Evolutionary conservation across 352 stramenopile species (phyloP), one percentile per base, ranked within the genome.

Genomic region (Poterioochromonas sp.): DNA sequence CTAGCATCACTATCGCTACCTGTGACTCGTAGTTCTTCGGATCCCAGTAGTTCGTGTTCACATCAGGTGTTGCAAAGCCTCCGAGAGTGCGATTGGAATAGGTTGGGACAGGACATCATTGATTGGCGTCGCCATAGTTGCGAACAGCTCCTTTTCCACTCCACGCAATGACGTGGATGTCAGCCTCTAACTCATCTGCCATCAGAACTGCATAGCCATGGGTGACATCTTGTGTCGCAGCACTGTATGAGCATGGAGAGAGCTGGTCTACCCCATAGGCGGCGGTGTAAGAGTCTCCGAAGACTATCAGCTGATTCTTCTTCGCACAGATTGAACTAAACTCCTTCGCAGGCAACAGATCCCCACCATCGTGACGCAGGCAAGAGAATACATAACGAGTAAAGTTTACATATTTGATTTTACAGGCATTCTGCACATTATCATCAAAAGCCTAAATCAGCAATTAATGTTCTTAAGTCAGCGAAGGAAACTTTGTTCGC

Each of bases 51-150:
- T 29, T 71, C 5, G 62, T 15, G 18, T 40, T 44, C 11, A 43
- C 34, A 22, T 8, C 32, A 43, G 34, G 8, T 22, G 41, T 47
- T 15, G 47, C 15, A 26, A 58, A 26, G 47, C 15, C 26, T 58
- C 15, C 47, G 15, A 58, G 26, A 3, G 62, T 71, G 11, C 15
- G 32, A 29, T 71, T 71, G 62, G 39, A 71, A 47, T 71, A 71
- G 32, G 11, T 8, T 8, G 62, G 62, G 12, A 71, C 12, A 3
- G 62, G n/a, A 29, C 12, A 71, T 26, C 2, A 8, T 22, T 41
- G 62, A 47, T 71, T 71, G 18, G 62, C 3, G 34, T 71, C 62
- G 62, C 34, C 62, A n/a, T 71, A 71, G 26, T 71, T 71, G 5
- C 62, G 15, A 3, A 71, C 62, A 5, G 41, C 62, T n/a, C 62